Base-by-base conservation (phyloP, 768 basidiomycete species). In the Atractiella rhizophila region DNA sequence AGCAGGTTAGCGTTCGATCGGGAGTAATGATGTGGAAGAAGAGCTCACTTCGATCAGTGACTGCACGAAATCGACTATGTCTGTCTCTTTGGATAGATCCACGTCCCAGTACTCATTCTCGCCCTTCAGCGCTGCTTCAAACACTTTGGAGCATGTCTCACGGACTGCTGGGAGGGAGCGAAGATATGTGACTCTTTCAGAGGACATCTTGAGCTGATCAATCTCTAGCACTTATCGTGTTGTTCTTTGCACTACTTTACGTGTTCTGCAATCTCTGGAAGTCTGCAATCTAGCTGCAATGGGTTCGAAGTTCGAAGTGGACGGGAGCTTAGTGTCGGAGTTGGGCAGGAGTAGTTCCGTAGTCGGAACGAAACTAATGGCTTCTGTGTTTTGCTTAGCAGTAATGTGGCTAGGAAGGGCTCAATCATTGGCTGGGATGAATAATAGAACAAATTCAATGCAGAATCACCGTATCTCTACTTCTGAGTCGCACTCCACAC, bases 131-230 rank as follows among this genome's bases (percentile, higher is more conserved):
- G 80, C 85, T 16, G 88, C 71, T 23, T 71, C 67, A 57, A 76
- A 71, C 26, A 96, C 81, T 30, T 67, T 67, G 10, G 60, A 56
- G 58, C 83, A 96, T 31, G 81, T 68, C 51, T 85, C 75, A 34
- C 88, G 70, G 51, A 94, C 82, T n/a, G 83, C 70, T 13, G 80
- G 76, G 3, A 91, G 66, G 0, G 79, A 82, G 25, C 76, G 73
- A 32, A 91, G 69, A 54, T 85, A 86, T 5, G 60, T 62, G 26
- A 51, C 39, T 23, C 44, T 36, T 32, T 31, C 42, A 20, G 15
- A 15, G 23, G 19, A 16, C 25, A n/a, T 18, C 18, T 12, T 12
- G 29, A 33, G 23, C 20, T 12, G 24, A 8, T 3, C 28, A 26
- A 5, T 39, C 30, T 33, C 13, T 11, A 25, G 36, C 8, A n/a